Conservation (phyloP, 768 basidiomycete genomes). For the Naganishia friedmannii region DNA sequence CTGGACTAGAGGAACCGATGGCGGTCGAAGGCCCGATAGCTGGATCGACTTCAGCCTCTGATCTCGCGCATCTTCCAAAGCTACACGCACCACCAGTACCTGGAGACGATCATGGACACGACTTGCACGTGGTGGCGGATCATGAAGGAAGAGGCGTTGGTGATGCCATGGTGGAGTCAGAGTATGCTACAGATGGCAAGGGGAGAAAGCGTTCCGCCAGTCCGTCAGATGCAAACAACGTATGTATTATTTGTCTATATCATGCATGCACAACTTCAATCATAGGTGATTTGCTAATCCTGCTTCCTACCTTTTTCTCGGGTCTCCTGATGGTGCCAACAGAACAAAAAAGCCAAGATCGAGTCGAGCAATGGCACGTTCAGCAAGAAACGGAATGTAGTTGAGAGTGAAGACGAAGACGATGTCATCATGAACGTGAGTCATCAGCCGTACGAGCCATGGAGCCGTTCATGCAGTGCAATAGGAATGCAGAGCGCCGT, state of each 20-base stretch:
- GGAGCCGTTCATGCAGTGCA: too few relatives aligned
- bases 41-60: slow-evolving; percentile 12
- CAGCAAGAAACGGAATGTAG: slow-evolving; percentile 26
- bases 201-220: slow-evolving; percentile 14
- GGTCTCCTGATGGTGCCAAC: background rate
- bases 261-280: background rate
- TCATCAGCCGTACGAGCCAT: too few relatives aligned
- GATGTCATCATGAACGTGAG: slow-evolving; percentile 12
- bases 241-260: slow-evolving; percentile 2
- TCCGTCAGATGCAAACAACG: slow-evolving; percentile 10
- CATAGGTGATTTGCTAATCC: background rate
- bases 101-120: slow-evolving; percentile 11
- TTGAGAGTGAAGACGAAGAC: slow-evolving; percentile 28
- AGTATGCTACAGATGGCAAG: slow-evolving; percentile 18
- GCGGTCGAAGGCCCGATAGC: slow-evolving; percentile 30
- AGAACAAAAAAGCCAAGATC: slow-evolving; percentile 29
- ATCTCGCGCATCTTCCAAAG: slow-evolving; percentile 24
- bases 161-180: slow-evolving; percentile 11
- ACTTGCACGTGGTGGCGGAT: slow-evolving; percentile 12
- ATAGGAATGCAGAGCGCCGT: background rate
- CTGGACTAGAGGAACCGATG: slow-evolving; percentile 20
- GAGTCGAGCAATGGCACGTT: background rate
- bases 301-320: too few relatives aligned
- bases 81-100: slow-evolving; percentile 14
- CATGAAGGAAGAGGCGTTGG: slow-evolving; percentile 10